Evolutionary conservation across 148 eudicot genomes (phyloP).

Genomic region (Nepenthes gracilis): DNA sequence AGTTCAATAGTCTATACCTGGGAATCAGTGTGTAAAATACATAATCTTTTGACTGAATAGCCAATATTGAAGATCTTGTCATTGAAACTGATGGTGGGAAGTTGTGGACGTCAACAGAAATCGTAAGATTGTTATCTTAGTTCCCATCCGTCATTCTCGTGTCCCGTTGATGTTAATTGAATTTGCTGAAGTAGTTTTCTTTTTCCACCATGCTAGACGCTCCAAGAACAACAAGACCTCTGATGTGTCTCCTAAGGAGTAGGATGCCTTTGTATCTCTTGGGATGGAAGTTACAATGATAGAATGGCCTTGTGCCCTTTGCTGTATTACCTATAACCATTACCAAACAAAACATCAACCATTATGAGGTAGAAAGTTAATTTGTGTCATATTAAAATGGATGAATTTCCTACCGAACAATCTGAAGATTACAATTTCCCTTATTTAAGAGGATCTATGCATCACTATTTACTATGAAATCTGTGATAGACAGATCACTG

Average conservation of each 20-base stretch:
- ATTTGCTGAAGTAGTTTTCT: neutral
- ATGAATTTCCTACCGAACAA: neutral
- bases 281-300: conserved; percentile 42
- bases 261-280: conserved; percentile 36
- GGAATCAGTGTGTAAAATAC: no score
- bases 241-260: conserved; percentile 28
- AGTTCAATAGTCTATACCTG: no score
- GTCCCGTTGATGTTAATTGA: no score
- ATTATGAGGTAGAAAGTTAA: neutral
- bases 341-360: neutral
- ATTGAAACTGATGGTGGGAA: no score
- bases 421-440: neutral
- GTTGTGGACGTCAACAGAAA: no score
- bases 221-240: conserved; percentile 39
- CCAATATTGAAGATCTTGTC: no score
- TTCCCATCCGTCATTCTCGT: no score
- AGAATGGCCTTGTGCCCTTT: conserved; percentile 34
- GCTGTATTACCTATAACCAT: conserved; percentile 22
- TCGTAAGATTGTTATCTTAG: no score
- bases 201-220: conserved; percentile 31
- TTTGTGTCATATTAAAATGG: neutral
- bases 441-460: no score
- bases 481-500: no score
- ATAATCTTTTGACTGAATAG: no score
- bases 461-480: no score